phyloP scores from a whole-genome alignment of 257 asterid species.

The Nicotiana attenuata region DNA sequence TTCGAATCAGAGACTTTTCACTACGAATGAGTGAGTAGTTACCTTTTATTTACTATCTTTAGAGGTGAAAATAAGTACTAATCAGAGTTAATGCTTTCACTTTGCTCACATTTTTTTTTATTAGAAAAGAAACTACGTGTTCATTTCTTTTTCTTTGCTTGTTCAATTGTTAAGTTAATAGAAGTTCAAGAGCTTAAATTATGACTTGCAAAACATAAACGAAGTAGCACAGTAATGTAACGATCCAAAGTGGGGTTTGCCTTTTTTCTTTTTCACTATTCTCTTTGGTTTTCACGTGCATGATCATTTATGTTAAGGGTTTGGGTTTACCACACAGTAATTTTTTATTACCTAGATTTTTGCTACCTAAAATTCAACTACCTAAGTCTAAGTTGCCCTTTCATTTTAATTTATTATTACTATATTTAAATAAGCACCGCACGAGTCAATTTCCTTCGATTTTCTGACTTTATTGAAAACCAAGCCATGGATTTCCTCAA shows the following conservation, averaged over 20 bases:
- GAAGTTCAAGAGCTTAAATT: background rate
- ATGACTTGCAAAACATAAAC: background rate
- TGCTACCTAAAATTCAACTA: constrained; percentile 1
- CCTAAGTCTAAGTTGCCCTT: background rate
- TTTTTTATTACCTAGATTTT: background rate
- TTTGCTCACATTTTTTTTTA: too few species aligned
- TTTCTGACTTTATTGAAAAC: constrained; percentile 36
- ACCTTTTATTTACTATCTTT: too few species aligned
- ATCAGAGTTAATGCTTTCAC: too few species aligned
- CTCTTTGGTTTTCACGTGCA: background rate
- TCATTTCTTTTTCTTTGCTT: too few species aligned
- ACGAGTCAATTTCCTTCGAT: constrained; percentile 61
- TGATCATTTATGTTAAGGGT: constrained; percentile 3
- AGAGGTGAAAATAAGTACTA: too few species aligned
- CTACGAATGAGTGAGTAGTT: too few species aligned
- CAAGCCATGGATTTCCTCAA: constrained; percentile 70
- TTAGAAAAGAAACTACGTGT: too few species aligned
- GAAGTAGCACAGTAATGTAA: background rate
- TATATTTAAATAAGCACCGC: constrained; percentile 20
- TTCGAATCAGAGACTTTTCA: too few species aligned
- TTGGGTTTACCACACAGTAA: constrained; percentile 1
- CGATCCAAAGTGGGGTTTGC: background rate
- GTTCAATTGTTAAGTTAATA: background rate
- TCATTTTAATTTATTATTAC: background rate
- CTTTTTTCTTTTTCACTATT: background rate